phyloP scores from a whole-genome alignment of 2,329 filamentous ascomycete genomes.

The Neofusicoccum ribis region DNA sequence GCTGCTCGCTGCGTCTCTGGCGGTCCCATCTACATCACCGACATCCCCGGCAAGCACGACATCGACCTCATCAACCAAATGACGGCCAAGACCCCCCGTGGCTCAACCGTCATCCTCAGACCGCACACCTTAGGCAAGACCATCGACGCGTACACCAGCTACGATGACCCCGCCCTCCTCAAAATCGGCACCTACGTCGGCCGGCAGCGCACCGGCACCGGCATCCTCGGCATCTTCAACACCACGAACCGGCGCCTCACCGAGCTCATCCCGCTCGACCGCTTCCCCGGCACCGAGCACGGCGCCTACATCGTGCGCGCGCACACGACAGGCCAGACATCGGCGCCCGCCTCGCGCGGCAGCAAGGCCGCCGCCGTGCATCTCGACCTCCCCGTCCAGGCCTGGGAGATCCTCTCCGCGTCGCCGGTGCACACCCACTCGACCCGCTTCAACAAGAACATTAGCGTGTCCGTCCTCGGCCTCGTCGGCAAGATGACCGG shows the following conservation, averaged over 20 bases:
- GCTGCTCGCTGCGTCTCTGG: slow-evolving; percentile 87
- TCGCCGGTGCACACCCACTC: slow-evolving; percentile 59
- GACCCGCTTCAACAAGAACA: slow-evolving; percentile 31
- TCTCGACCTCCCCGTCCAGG: slow-evolving; percentile 62
- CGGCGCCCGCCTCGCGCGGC: slow-evolving; percentile 50
- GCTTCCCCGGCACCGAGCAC: slow-evolving; percentile 69
- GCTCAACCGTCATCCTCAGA: slow-evolving; percentile 73
- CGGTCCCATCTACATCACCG: slow-evolving; percentile 92
- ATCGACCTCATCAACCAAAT: slow-evolving; percentile 75
- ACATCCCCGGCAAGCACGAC: slow-evolving; percentile 80
- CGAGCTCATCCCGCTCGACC: slow-evolving; percentile 68
- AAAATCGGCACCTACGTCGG: slow-evolving; percentile 80
- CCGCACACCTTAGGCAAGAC: slow-evolving; percentile 73
- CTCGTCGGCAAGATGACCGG: slow-evolving; percentile 88
- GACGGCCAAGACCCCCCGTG: slow-evolving; percentile 70
- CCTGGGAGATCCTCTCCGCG: slow-evolving; percentile 80
- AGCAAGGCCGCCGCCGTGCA: slow-evolving; percentile 54
- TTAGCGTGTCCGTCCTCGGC: slow-evolving; percentile 70
- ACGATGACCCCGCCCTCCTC: slow-evolving; percentile 70
- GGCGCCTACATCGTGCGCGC: slow-evolving; percentile 71
- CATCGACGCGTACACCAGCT: slow-evolving; percentile 72
- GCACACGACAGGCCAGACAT: slow-evolving; percentile 67
- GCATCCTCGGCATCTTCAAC: slow-evolving; percentile 85
- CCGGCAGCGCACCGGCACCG: slow-evolving; percentile 64
- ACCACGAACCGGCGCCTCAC: slow-evolving; percentile 62